Base-by-base conservation (phyloP, 2,329 filamentous ascomycete genomes). In the Colletotrichum cuscutae region DNA sequence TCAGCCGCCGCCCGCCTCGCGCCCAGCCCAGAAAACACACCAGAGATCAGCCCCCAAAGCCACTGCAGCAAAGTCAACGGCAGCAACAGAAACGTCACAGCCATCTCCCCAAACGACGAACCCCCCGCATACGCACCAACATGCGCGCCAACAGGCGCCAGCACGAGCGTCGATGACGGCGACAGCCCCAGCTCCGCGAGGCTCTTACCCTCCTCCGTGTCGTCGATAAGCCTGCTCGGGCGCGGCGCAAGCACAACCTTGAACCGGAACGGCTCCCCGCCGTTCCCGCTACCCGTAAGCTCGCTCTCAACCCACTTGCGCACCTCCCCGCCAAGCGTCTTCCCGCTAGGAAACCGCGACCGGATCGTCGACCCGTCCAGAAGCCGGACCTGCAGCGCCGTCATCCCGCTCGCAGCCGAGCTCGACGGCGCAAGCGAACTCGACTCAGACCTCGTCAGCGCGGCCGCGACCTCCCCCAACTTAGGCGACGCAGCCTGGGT, bases 281-380 rank as follows among this genome's bases (percentile, higher is more conserved):
- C 85, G 54, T 46, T 52, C 24, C 87, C 88, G 56, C 87, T 88
- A 53, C 89, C 88, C 12, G 81, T 84, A 74, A 90, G 86, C 46
- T 89, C 86, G 69, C 88, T 84, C 67, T 96, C 93, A 8, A 98
- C 88, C 94, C 95, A 98, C 7, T 86, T 83, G 8, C 96, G 89
- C 1, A 98, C 91, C 56, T 94, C 89, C 7, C 81, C 84, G 7
- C 85, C 82, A 4, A 98, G 86, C 0, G 89, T 93, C 2, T 84
- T 84, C 26, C 91, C 89, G 12, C 90, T 85, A 11, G 70, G 52
- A 80, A 98, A 97, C 22, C 89, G 90, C 4, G 87, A 89, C 53
- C 95, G 91, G 22, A 98, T 89, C 1, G 91, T 95, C 12, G 91
- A 92, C 11, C 96, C 96, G 79, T 98, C 95, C 69, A 97, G 93